Base-by-base conservation (phyloP, 129 eudicot genomes). In the Oenanthe sinensis region DNA sequence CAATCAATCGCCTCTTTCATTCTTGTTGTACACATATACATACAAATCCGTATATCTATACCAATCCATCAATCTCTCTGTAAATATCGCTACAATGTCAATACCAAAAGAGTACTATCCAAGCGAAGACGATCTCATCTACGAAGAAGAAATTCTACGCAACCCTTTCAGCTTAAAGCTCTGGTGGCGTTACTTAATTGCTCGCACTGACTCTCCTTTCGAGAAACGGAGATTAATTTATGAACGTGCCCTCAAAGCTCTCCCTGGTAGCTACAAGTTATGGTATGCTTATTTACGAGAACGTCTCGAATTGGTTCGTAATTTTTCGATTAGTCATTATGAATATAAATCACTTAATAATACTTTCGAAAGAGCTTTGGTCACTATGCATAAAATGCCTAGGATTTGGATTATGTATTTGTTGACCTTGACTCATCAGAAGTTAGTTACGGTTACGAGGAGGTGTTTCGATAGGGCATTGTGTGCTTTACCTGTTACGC, bases 151-250 rank as follows among this genome's bases (percentile, higher is more conserved):
- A 77, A 79, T 94, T 8, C 87, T 94, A 24, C 79, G 97, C 22
- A 94, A 94, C 45, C 97, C 97, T 1, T 91, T 89, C 86, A 91
- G 87, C 80, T 78, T 91, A 2, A 90, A 90, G 80, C 85, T 86
- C n/a, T 94, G 98, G 98, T 94, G 96, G 98, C 91, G 98, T 2
- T 94, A 94, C 40, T 62, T 94, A 49, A 85, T 94, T 6, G 97
- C 96, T 1, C 85, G 89, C 19, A 75, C 89, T 28, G 85, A 82
- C 16, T 74, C 96, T 0, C 98, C 98, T 3, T 89, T 91, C 86
- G 77, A 49, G 73, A 89, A 88, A 28, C 93, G 98, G 3, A 33
- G 85, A 0, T 72, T 88, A 17, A 91, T 94, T 22, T 94, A 94
- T 76, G 98, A 94, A 72, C 91, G 98, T 8, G 93, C 98, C 20